Base-by-base conservation (phyloP, 2,329 filamentous ascomycete genomes). In the Aspergillus phoenicis region DNA sequence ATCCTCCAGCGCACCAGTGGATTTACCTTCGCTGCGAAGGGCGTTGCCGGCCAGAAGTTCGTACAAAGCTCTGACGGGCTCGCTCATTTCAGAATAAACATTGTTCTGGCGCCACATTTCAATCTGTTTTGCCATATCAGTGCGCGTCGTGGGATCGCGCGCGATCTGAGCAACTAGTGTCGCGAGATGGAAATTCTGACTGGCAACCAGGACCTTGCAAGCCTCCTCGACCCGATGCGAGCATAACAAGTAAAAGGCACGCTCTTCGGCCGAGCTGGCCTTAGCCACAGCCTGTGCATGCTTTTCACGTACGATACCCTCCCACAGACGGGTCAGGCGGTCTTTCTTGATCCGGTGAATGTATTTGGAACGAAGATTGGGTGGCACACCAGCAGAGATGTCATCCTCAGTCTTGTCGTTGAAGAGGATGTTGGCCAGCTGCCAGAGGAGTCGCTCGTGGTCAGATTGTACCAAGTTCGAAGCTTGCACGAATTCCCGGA, bases 11-110 rank as follows among this genome's bases (percentile, higher is more conserved):
- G 91, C 86, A 6, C 85, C 88, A 65, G 87, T 89, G 1, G 74
- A 71, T 71, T 90, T 89, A 10, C 94, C 95, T 66, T 93, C 86
- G 61, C 91, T 93, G 28, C 89, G 85, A 64, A 91, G 89, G n/a
- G 91, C 88, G 66, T 97, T 95, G 39, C 96, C 95, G 30, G 91
- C 87, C 10, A 97, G 82, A 28, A 99, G 84, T 75, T 96, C 92
- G 73, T 97, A 99, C 36, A 99, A 82, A 8, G 93, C 89, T 58
- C 95, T 89, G 48, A 97, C 86, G 1, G 91, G 83, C 66, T 95
- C 89, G 15, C 86, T 88, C 76, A 99, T 93, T 74, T 99, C 96
- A 1, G 92, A 91, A 17, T 96, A 85, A 51, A 94, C 87, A 71
- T 93, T 91, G 38, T 91, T 87, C 28, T 91, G 85, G 38, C 89